These are phyloP conservation scores for Cercospora berteroae DNA, from an alignment of 2,329 filamentous ascomycete genomes.

Conservation along the genomic window DNA sequence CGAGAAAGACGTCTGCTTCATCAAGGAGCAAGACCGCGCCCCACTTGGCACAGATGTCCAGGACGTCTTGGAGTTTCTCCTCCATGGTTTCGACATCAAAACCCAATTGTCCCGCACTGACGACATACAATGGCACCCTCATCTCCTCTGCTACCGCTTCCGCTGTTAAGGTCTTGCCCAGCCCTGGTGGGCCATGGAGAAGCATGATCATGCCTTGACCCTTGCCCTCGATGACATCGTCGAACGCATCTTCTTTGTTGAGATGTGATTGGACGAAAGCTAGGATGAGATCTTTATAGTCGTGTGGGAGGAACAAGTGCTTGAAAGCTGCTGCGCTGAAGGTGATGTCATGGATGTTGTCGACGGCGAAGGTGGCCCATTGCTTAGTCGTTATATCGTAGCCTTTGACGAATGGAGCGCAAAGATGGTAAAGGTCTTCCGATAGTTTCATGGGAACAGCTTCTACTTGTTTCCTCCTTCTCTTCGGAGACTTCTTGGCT, in stretches of 20 bases:
- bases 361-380: conserved; percentile 44
- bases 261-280: conserved; percentile 20
- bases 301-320: conserved; percentile 47
- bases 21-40: conserved; percentile 57
- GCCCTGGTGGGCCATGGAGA: conserved; percentile 38
- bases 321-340: conserved; percentile 50
- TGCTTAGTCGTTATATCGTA: conserved; percentile 45
- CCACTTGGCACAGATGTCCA: conserved; percentile 53
- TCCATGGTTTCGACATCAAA: conserved; percentile 19
- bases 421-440: conserved; percentile 38
- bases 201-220: conserved; percentile 39
- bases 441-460: conserved; percentile 18
- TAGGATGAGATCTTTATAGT: conserved; percentile 20
- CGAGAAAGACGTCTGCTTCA: conserved; percentile 61
- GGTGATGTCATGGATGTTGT: conserved; percentile 43
- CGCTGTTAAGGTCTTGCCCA: conserved; percentile 37
- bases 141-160: conserved; percentile 35
- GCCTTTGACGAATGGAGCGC: conserved; percentile 35
- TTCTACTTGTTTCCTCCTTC: background rate
- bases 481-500: background rate
- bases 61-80: conserved; percentile 21
- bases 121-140: conserved; percentile 44
- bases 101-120: conserved; percentile 26
- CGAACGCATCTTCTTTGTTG: conserved; percentile 40
- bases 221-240: conserved; percentile 54